A percentile compares a stretch with the other conserved stretches of the same genome.
These are phyloP conservation scores for Waltergamsia citrina DNA, from an alignment of 2,329 filamentous ascomycete genomes.

Conservation along the genomic window DNA sequence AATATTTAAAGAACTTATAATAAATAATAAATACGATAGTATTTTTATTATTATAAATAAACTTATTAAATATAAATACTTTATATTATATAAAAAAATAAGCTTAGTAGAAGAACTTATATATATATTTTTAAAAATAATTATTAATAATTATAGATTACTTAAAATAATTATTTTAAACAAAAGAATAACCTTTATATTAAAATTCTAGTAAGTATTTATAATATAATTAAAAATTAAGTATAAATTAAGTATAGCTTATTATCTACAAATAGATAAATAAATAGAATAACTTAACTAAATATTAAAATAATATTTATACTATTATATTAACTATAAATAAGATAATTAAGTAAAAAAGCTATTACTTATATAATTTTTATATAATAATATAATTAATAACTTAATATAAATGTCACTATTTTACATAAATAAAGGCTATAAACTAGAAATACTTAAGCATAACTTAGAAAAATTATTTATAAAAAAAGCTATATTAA, in stretches of 20 bases:
- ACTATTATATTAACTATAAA: constrained; percentile 4
- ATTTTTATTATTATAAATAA: constrained; percentile 4
- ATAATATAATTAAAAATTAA: constrained; percentile 2
- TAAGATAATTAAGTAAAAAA: constrained; percentile 4
- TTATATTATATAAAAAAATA: constrained; percentile 4
- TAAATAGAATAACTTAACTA: constrained; percentile 4
- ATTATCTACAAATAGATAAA: constrained; percentile 3
- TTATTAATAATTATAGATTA: constrained; percentile 3
- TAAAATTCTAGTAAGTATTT: constrained; percentile 3
- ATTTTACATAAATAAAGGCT: constrained; percentile 6
- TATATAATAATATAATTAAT: constrained; percentile 2
- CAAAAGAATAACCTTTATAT: constrained; percentile 1
- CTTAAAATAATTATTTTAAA: constrained; percentile 4
- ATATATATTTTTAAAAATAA: constrained; percentile 1
- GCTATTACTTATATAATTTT: constrained; percentile 2
- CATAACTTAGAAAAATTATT: not conserved
- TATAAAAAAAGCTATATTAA: constrained; percentile 5
- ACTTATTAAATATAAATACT: constrained; percentile 4
- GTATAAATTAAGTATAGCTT: constrained; percentile 4
- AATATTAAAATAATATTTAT: constrained; percentile 3
- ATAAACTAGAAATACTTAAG: constrained; percentile 2
- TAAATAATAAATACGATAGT: not conserved
- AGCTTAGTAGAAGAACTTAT: not conserved
- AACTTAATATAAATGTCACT: constrained; percentile 2
- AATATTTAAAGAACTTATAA: constrained; percentile 4